Percentiles rank a stretch among this genome's conserved stretches.
Evolutionary conservation across 2,329 filamentous ascomycete species (phyloP).

Genomic region (Ceratocystis diversiconidia): DNA sequence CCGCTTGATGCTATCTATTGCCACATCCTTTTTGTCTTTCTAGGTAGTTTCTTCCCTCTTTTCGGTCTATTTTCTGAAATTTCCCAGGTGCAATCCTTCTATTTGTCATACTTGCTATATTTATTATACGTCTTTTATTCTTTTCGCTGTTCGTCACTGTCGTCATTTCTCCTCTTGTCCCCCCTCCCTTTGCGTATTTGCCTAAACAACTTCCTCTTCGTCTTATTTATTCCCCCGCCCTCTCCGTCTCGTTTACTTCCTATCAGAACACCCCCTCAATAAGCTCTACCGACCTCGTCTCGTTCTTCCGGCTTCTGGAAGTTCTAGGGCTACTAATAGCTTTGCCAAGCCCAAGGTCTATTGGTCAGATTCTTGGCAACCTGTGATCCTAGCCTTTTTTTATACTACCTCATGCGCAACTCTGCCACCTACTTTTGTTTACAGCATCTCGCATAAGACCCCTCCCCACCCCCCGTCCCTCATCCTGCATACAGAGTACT

Average conservation of each 20-base stretch:
- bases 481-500: neutral
- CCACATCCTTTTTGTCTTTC: neutral
- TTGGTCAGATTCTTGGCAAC: neutral
- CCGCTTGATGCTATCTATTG: neutral
- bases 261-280: neutral
- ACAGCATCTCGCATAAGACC: slow-evolving; percentile 1
- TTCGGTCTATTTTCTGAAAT: neutral
- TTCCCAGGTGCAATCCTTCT: neutral
- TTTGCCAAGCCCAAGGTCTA: slow-evolving; percentile 14
- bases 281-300: neutral
- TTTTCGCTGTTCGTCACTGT: neutral
- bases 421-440: slow-evolving; percentile 1
- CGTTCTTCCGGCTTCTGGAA: slow-evolving; percentile 9
- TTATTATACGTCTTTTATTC: neutral
- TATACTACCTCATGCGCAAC: slow-evolving; percentile 1
- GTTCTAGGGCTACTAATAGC: slow-evolving; percentile 12
- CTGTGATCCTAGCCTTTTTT: neutral
- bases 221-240: neutral
- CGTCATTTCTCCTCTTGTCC: neutral
- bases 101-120: neutral
- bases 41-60: neutral
- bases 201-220: too few relatives aligned
- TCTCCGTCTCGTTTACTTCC: neutral
- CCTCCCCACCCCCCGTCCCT: neutral
- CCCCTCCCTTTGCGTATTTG: neutral